Evolutionary conservation across 345 rosid species (phyloP).

Genomic region (Chamaenerion angustifolium): DNA sequence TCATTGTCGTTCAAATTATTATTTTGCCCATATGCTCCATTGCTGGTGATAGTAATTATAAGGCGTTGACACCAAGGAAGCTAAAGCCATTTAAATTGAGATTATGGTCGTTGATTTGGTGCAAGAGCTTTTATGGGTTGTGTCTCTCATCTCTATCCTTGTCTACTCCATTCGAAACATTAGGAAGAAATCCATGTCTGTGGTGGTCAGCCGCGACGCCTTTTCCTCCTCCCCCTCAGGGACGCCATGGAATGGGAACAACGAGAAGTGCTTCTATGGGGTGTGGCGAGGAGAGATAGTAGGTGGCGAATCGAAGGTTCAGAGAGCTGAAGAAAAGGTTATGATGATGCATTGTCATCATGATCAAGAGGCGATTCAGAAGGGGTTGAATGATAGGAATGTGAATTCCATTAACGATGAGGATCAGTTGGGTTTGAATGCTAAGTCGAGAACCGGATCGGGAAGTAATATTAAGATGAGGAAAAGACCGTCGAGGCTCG

Average conservation of each 20-base stretch:
- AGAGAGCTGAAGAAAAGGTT: no score
- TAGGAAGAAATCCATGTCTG: slow-evolving; percentile 11
- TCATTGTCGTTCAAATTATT: no score
- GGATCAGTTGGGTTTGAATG: not conserved
- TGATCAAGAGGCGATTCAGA: not conserved
- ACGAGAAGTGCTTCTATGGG: not conserved
- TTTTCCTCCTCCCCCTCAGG: slow-evolving; percentile 7
- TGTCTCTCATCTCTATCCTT: slow-evolving; percentile 15
- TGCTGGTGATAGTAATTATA: no score
- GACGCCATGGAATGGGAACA: slow-evolving; percentile 5
- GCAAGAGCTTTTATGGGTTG: slow-evolving; percentile 20
- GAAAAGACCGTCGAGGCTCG: slow-evolving; percentile 32
- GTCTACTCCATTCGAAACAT: slow-evolving; percentile 4
- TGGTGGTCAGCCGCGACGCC: slow-evolving; percentile 7
- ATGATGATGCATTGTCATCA: no score
- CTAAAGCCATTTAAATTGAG: not conserved
- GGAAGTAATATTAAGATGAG: slow-evolving; percentile 7
- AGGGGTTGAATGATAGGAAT: not conserved
- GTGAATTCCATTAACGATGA: no score
- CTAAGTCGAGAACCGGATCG: not conserved
- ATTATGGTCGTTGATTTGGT: slow-evolving; percentile 1
- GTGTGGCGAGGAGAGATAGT: not conserved
- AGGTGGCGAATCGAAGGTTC: no score
- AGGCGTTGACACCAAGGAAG: not conserved
- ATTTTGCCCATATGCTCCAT: no score